Percentiles rank a stretch among this genome's conserved stretches.
phyloP scores from a whole-genome alignment of 1,139 yeast genomes.

The Lodderomyces parapsilosis region DNA sequence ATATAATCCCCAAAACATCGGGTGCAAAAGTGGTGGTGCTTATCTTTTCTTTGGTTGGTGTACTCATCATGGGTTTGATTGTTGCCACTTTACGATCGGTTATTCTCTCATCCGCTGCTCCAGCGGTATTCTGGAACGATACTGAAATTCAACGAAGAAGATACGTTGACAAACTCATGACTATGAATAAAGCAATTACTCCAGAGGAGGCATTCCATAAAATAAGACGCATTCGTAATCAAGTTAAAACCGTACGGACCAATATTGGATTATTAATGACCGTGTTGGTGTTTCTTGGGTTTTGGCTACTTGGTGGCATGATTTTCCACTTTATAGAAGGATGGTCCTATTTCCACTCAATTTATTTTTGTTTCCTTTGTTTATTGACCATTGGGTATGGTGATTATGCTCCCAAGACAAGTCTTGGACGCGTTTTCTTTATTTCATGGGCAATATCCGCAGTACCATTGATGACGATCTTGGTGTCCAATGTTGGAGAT shows the following conservation, averaged over 20 bases:
- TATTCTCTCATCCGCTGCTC: constrained; percentile 56
- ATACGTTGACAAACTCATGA: constrained; percentile 17
- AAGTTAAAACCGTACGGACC: constrained; percentile 31
- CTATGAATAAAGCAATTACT: constrained; percentile 20
- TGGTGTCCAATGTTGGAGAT: constrained; percentile 73
- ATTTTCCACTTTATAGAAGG: constrained; percentile 57
- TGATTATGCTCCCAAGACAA: constrained; percentile 58
- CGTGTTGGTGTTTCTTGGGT: constrained; percentile 47
- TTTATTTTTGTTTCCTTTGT: constrained; percentile 74
- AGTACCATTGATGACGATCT: constrained; percentile 81
- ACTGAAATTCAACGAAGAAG: constrained; percentile 40
- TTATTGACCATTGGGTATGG: constrained; percentile 86
- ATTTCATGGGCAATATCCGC: constrained; percentile 79
- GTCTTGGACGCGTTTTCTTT: constrained; percentile 72
- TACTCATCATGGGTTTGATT: constrained; percentile 68
- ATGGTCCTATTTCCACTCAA: constrained; percentile 68
- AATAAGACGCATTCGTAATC: constrained; percentile 50
- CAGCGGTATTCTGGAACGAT: constrained; percentile 63
- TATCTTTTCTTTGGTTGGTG: constrained; percentile 66
- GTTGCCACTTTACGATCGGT: constrained; percentile 68
- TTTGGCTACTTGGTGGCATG: constrained; percentile 73
- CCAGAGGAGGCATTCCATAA: constrained; percentile 48
- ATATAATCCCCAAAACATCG: constrained; percentile 52
- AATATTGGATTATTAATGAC: constrained; percentile 39
- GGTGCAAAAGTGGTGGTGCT: constrained; percentile 59